Evolutionary conservation across 305 asterid genomes (phyloP), one percentile per base, ranked within the genome.

Genomic region (Ilex paraguariensis): DNA sequence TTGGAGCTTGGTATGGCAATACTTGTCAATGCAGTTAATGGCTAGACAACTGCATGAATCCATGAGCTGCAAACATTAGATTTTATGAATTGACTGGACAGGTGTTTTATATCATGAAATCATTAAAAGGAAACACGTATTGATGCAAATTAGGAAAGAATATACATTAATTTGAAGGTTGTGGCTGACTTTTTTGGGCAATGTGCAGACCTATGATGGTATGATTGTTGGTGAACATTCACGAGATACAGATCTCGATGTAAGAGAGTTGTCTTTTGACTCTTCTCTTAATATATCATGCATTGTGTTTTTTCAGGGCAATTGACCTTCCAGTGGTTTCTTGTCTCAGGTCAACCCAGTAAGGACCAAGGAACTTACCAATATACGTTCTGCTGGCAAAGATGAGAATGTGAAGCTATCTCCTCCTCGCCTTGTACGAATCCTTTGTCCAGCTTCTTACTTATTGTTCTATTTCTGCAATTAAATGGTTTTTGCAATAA

Each of bases 211-310:
- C 65, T 94, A 94, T 78, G 97, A 94, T 71, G 99, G 99, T 77
- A 94, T 94, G 99, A 94, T 94, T 67, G 81, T 94, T 56, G 99
- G 99, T 69, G 99, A 94, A 77, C 96, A 94, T 79, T 88, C 99
- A 10, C 88, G 99, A 56, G 99, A 94, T 67, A 66, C 95, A 14
- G 99, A 94, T 79, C 97, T 94, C 74, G 97, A 94, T 76, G 99
- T 94, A 81, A 87, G 95, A 66, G 40, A 54, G 28, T 3, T 15
- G 7, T 61, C 50, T 57, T 61, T 17, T 21, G 28, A 21, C 28
- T 21, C 28, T 21, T 21, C 28, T 21, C 28, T 21, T 21, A 21
- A 69, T n/a, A 30, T 30, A 31, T 28, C 64, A 8, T 64, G 14
- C 57, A 11, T 59, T 31, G 8, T 31, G 46, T 56, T 63, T 59